Conservation (phyloP, 2,329 filamentous ascomycete species). For the Didymella keratinophila region DNA sequence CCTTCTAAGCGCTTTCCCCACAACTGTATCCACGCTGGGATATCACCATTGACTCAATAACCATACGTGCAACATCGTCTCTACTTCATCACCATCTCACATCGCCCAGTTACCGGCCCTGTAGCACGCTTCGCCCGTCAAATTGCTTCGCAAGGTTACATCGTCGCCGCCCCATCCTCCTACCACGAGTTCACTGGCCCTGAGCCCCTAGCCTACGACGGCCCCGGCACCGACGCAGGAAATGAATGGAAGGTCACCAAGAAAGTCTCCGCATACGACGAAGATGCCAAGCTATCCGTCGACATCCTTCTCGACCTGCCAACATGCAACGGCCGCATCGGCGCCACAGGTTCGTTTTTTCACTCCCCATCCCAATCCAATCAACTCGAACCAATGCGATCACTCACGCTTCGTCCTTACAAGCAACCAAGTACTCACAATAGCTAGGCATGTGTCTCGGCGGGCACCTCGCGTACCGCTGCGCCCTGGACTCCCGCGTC, state of each 20-base stretch:
- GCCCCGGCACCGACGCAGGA: conserved; percentile 83
- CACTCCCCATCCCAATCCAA: neutral
- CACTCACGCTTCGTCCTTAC: too few relatives aligned
- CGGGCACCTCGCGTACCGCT: conserved; percentile 81
- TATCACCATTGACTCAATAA: neutral
- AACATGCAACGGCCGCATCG: conserved; percentile 74
- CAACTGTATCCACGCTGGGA: neutral
- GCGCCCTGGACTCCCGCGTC: conserved; percentile 78
- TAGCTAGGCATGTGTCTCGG: conserved; percentile 79
- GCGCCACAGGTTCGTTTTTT: conserved; percentile 39
- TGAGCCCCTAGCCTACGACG: conserved; percentile 84
- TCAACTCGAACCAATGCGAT: too few relatives aligned
- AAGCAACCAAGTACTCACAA: neutral
- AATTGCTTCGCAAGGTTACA: conserved; percentile 91
- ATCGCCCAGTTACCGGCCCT: conserved; percentile 75
- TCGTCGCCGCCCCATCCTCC: conserved; percentile 86
- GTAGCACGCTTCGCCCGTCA: conserved; percentile 89
- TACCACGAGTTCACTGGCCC: conserved; percentile 94
- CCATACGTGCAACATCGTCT: neutral
- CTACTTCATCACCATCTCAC: conserved; percentile 10
- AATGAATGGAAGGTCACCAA: conserved; percentile 88
- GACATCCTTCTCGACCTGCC: conserved; percentile 51
- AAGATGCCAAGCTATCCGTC: conserved; percentile 57
- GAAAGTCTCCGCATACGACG: conserved; percentile 85
- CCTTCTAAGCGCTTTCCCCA: neutral